Evolutionary conservation across 1,284 basidiomycete genomes (phyloP), one percentile per base, ranked within the genome.

Genomic region (Cystobasidium pallidum): DNA sequence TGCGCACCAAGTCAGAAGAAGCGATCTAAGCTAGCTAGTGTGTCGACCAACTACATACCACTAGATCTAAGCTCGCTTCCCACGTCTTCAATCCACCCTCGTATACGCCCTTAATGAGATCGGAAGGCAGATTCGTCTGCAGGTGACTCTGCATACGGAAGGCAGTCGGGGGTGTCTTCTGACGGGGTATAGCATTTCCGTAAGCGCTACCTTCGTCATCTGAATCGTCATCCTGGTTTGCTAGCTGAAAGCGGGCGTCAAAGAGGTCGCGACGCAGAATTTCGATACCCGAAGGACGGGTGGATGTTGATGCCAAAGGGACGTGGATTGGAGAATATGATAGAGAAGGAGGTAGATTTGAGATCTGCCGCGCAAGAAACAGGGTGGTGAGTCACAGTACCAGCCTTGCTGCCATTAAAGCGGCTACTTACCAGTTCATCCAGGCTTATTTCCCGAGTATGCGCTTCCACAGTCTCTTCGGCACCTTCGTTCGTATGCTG

Each of bases 71-170:
- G 43, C 91, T 91, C 75, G 93, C 96, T 81, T 99, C 95, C 95
- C 95, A 99, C 2, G 94, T 97, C 82, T 98, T 98, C 68, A 99
- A 81, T 0, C 95, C 95, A 17, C 95, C 95, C 82, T 98, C 95
- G 78, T 99, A 98, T 0, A 94, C 85, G 0, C 93, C 89, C 0
- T 94, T 91, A 11, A 98, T 87, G 13, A 99, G 86, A 81, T 98
- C 95, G 19, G 62, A 64, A 3, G 62, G 62, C 47, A 28, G 19
- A 51, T 32, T 49, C 6, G 41, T 41, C 24, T 64, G 32, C 45
- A 64, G 30, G 32, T 64, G 62, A 0, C 92, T 93, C 0, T 91
- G 88, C 17, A 51, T 47, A 3, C 43, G 39, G 24, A 71, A 63
- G 24, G 11, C 63, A 39, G 34, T 45, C 7, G 49, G 41, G 28